Evolutionary conservation across 805 yeast species (phyloP).

Genomic region (Myxozyma melibiosi): DNA sequence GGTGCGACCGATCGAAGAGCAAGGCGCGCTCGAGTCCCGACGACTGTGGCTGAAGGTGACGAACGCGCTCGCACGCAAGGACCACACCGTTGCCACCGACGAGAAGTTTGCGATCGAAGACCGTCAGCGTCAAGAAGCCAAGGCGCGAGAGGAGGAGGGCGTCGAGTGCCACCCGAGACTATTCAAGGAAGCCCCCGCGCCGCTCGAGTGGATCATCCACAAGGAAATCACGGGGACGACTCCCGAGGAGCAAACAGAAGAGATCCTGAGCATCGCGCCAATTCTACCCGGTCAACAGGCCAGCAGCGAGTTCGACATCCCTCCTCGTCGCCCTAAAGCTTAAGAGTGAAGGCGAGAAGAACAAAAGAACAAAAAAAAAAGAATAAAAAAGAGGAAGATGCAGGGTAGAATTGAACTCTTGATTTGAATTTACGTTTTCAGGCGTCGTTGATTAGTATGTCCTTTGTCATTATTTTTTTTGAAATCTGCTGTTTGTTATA

Average conservation of each 20-base stretch:
- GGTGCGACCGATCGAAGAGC: slow-evolving; percentile 78
- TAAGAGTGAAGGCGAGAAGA: background rate
- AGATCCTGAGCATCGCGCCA: slow-evolving; percentile 70
- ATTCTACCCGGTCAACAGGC: slow-evolving; percentile 73
- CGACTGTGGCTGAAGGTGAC: slow-evolving; percentile 81
- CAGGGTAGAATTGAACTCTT: too few relatives aligned
- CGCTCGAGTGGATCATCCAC: slow-evolving; percentile 65
- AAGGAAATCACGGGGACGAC: slow-evolving; percentile 59
- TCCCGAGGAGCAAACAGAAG: slow-evolving; percentile 57
- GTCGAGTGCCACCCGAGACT: slow-evolving; percentile 78
- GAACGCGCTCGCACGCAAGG: slow-evolving; percentile 73
- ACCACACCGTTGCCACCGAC: slow-evolving; percentile 82
- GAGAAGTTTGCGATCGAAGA: slow-evolving; percentile 88
- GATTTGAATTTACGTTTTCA: too few relatives aligned
- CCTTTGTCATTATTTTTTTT: too few relatives aligned
- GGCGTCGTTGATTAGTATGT: too few relatives aligned
- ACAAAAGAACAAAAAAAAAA: background rate
- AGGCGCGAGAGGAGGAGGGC: slow-evolving; percentile 74
- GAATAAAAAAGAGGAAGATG: too few relatives aligned
- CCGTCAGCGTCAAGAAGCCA: slow-evolving; percentile 74
- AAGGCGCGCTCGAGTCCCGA: slow-evolving; percentile 79
- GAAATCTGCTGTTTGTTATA: too few relatives aligned
- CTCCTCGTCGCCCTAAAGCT: slow-evolving; percentile 20
- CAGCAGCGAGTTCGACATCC: slow-evolving; percentile 27
- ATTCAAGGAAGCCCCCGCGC: slow-evolving; percentile 53